Base-by-base conservation (phyloP, 1,284 basidiomycete species). In the Xanthoconium separans region DNA sequence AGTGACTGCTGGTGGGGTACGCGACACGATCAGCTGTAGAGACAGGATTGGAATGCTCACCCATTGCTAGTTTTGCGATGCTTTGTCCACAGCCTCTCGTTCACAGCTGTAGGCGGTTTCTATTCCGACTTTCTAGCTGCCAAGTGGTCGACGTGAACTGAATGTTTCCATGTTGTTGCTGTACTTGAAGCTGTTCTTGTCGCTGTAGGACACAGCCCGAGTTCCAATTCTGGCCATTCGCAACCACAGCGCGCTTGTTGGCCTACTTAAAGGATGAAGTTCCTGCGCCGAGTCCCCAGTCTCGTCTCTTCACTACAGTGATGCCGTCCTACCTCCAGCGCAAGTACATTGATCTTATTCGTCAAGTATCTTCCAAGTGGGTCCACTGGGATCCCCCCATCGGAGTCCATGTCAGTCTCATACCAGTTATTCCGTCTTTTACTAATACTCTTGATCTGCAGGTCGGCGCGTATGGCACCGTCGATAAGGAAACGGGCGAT, bases 331-430 rank as follows among this genome's bases (percentile, higher is more conserved):
- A 48, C 22, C 1, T 58, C 13, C 61, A 47, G 36, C 67, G 65
- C 57, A 65, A 69, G 45, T 67, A 63, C 41, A 58, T 70, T 34
- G 65, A 67, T 22, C 58, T 70, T 12, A 62, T 70, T 36, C 57
- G 40, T 8, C 6, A 47, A 24, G 41, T 20, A 4, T 70, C 61
- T 12, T 57, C 58, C 39, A 70, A 70, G 36, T 67, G 54, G 55
- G 60, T 69, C 30, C 65, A 66, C 47, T 70, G 64, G 67, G 56
- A 70, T 37, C 65, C 65, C 4, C 56, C 47, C 9, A 50, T 56
- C 10, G 40, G 41, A 9, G 45, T 70, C 20, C 31, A 42, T 39
- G 69, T 67, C 33, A 10, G 65, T 57, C 9, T 39, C 27, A 44
- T 46, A 20, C 24, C 22, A n/a, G 47, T 13, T 11, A 43, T 47